A percentile compares a stretch with the other conserved stretches of the same genome.
Evolutionary conservation across 306 rosid genomes (phyloP).

Genomic region (Carpinus fangiana): DNA sequence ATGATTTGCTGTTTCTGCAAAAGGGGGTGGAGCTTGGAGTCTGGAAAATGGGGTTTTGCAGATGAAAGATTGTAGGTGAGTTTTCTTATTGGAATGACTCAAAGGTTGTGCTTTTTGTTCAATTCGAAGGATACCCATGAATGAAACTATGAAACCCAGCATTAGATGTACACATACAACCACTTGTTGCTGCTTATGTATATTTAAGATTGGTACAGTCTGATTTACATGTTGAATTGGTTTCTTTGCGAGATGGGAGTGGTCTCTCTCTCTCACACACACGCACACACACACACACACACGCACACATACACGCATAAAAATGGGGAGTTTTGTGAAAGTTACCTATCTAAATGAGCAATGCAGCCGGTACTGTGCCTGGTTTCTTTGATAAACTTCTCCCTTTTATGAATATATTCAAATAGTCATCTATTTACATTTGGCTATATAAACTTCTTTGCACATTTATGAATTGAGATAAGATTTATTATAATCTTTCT

Average conservation of each 20-base stretch:
- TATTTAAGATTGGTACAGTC: not conserved
- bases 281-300: not conserved
- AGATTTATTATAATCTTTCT: constrained; percentile 5
- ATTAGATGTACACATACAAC: not conserved
- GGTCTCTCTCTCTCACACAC: not conserved
- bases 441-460: not conserved
- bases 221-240: constrained; percentile 13
- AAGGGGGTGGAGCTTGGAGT: constrained; percentile 12
- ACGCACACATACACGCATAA: not conserved
- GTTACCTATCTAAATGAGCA: constrained; percentile 9
- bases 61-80: constrained; percentile 41
- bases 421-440: not conserved
- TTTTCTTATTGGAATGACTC: constrained; percentile 27
- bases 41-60: constrained; percentile 34
- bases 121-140: constrained; percentile 2
- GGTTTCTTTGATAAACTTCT: not conserved
- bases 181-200: constrained; percentile 13
- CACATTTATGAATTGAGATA: constrained; percentile 4
- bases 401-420: not conserved
- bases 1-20: constrained; percentile 6
- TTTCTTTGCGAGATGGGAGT: constrained; percentile 9
- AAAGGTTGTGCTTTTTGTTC: constrained; percentile 2
- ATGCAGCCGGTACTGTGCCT: constrained; percentile 3
- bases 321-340: constrained; percentile 3
- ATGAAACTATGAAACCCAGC: not conserved